Evolutionary conservation across 306 rosid species (phyloP).

Genomic region (Prunus davidiana): DNA sequence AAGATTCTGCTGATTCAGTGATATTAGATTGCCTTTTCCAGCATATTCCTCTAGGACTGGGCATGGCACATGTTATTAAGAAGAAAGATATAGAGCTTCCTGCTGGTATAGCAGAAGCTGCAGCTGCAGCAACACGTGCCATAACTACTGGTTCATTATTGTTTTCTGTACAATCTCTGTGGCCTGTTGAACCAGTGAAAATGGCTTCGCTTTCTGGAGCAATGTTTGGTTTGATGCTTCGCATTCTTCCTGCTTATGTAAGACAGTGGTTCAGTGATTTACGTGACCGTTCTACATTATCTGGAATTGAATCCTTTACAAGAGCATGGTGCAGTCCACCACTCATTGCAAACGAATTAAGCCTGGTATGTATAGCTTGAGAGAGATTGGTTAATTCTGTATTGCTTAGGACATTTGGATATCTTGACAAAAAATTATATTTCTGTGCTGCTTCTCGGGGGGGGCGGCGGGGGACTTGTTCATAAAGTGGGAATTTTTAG

Average conservation of each 20-base stretch:
- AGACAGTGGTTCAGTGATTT: slow-evolving; percentile 81
- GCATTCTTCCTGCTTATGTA: slow-evolving; percentile 92
- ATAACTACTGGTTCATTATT: slow-evolving; percentile 66
- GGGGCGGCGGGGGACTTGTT: not conserved
- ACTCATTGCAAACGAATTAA: slow-evolving; percentile 78
- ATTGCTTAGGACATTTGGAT: not conserved
- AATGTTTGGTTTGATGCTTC: slow-evolving; percentile 80
- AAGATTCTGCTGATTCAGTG: slow-evolving; percentile 63
- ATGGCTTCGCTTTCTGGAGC: slow-evolving; percentile 77
- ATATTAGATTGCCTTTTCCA: slow-evolving; percentile 90
- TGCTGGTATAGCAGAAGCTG: slow-evolving; percentile 55
- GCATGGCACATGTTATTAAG: slow-evolving; percentile 50
- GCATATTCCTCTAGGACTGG: slow-evolving; percentile 70
- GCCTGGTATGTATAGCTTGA: slow-evolving; percentile 52
- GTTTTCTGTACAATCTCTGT: slow-evolving; percentile 62
- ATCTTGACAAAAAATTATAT: not conserved
- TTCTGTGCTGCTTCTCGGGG: not conserved
- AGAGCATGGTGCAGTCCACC: slow-evolving; percentile 86
- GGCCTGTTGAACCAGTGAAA: slow-evolving; percentile 74
- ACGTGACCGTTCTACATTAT: slow-evolving; percentile 72
- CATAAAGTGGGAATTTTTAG: not conserved
- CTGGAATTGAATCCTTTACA: slow-evolving; percentile 81
- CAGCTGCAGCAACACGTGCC: slow-evolving; percentile 67
- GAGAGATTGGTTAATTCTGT: not conserved
- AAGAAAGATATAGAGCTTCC: slow-evolving; percentile 69